Base-by-base conservation (phyloP, 352 stramenopile genomes). In the Peronospora belbahrii region DNA sequence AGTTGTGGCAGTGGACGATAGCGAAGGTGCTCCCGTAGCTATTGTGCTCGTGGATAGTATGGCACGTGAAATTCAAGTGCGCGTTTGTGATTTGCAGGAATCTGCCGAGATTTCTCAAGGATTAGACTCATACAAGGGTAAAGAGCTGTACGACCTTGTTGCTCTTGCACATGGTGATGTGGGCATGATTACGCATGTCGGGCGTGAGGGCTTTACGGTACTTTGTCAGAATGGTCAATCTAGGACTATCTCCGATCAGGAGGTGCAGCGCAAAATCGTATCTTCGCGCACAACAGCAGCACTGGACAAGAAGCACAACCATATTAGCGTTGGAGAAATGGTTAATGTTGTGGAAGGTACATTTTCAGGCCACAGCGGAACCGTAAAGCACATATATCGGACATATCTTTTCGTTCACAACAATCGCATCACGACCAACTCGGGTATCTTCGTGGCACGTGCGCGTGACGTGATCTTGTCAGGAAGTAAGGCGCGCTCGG, bases 341-440 rank as follows among this genome's bases (percentile, higher is more conserved):
- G 85, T 94, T 32, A 91, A 93, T 41, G 77, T 95, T 14, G 74
- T 95, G 10, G 83, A 94, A 52, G 84, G 84, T 1, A 65, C 76
- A 4, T 87, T 89, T 42, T 51, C 70, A 7, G 83, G 85, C 19
- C 78, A 93, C 57, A 89, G 76, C 32, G 85, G 84, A n/a, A 95
- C 83, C 0, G 81, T 95, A 30, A 95, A 95, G 53, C 85, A 95
- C 61, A 94, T 95, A 45, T 92, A 95, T 52, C 67, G 84, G 15
- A 89, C 79, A 4, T 94, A 86, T 28, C 64, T 95, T 17, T 95
- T 95, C 45, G 42, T 95, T 52, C 85, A 95, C 68, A 94, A 94
- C 59, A 94, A 94, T 58, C 83, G 83, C 19, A 88, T 94, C 51
- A 88, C 81, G 33, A 85, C 77, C 15, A 92, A 94, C 48, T 82